phyloP scores from a whole-genome alignment of 768 basidiomycete species.

The Russula ochroleuca region DNA sequence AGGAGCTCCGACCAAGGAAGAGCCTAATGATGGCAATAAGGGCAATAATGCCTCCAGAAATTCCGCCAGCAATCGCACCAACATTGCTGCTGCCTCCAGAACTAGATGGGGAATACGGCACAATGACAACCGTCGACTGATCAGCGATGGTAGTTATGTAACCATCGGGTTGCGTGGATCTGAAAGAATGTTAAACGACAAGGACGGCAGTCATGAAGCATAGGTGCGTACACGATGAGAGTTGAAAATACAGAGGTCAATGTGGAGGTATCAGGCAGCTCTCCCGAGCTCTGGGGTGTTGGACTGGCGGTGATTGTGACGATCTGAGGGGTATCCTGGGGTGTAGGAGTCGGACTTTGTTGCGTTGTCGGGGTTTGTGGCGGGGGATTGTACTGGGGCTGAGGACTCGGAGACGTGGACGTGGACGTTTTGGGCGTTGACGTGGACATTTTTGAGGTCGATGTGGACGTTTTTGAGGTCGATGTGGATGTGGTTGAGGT shows the following conservation, averaged over 20 bases:
- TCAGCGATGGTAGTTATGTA: too few species aligned
- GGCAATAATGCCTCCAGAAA: neutral
- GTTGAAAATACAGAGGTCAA: conserved; percentile 13
- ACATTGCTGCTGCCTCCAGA: conserved; percentile 17
- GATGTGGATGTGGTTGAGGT: too few species aligned
- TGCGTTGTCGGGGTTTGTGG: too few species aligned
- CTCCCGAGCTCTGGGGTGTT: neutral
- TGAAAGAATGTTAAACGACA: neutral
- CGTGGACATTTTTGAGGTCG: neutral
- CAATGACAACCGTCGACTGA: conserved; percentile 6
- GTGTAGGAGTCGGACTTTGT: too few species aligned
- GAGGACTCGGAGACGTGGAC: neutral
- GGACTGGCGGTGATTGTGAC: neutral
- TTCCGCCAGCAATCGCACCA: conserved; percentile 34
- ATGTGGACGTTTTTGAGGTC: neutral
- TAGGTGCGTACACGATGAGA: neutral
- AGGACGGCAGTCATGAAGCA: too few species aligned
- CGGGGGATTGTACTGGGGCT: too few species aligned
- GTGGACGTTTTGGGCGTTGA: too few species aligned
- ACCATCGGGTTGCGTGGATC: too few species aligned
- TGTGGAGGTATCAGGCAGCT: neutral
- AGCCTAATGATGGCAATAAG: too few species aligned
- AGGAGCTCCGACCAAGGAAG: too few species aligned
- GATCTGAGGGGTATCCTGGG: too few species aligned
- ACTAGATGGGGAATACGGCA: conserved; percentile 25